Conservation (phyloP, 805 yeast genomes). For the Metschnikowia baotianmanensis region DNA sequence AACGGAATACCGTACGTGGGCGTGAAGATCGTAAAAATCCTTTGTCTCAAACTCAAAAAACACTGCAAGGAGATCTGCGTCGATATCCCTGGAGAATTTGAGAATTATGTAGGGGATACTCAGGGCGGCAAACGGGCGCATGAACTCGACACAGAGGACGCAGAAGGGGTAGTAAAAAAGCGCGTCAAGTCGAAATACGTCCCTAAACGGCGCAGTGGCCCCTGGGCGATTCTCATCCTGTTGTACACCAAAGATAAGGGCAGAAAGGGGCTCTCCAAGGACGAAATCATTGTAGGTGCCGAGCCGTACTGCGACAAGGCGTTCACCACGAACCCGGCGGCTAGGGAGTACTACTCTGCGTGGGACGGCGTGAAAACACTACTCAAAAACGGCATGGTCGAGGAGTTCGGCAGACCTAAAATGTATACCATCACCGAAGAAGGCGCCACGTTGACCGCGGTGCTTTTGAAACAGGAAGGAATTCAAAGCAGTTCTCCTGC, state of each 20-base stretch:
- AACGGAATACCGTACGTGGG: conserved; percentile 67
- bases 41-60: conserved; percentile 45
- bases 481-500: conserved; percentile 24
- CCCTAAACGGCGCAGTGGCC: conserved; percentile 78
- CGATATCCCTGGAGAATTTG: conserved; percentile 40
- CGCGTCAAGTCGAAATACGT: conserved; percentile 49
- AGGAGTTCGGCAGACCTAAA: conserved; percentile 54
- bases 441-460: conserved; percentile 62
- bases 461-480: conserved; percentile 49
- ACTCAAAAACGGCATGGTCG: conserved; percentile 57
- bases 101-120: conserved; percentile 10
- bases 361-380: conserved; percentile 72
- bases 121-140: conserved; percentile 16
- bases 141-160: conserved; percentile 15
- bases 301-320: conserved; percentile 55
- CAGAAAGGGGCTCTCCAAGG: conserved; percentile 60
- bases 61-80: conserved; percentile 59
- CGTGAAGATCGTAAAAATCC: conserved; percentile 53
- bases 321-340: conserved; percentile 57
- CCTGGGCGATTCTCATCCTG: conserved; percentile 73
- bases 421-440: conserved; percentile 64
- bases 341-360: conserved; percentile 66
- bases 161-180: conserved; percentile 4
- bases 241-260: conserved; percentile 48
- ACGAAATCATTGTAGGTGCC: conserved; percentile 55